A percentile compares a stretch with the other conserved stretches of the same genome.
phyloP scores from a whole-genome alignment of 495 filamentous ascomycete species.

The Aspergillus olivimuriae region DNA sequence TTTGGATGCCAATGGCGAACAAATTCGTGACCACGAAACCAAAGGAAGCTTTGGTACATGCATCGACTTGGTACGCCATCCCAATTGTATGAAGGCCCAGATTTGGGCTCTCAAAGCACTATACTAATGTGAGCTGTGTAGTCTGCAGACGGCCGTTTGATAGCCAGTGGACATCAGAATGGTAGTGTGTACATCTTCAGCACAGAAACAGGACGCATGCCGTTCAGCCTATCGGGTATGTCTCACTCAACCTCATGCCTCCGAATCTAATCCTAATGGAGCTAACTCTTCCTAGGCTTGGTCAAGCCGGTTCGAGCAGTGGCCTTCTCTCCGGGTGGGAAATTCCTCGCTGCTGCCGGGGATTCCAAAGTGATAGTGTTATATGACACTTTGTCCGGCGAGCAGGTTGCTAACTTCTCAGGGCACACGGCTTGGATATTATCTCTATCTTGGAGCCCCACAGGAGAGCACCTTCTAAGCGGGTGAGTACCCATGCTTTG shows the following conservation, averaged over 20 bases:
- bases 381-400: conserved; percentile 86
- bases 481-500: conserved; percentile 45
- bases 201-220: conserved; percentile 78
- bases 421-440: conserved; percentile 83
- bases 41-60: conserved; percentile 85
- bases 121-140: conserved; percentile 18
- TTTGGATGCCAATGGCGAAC: conserved; percentile 42
- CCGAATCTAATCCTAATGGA: neutral
- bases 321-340: conserved; percentile 79
- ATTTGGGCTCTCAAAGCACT: too few species aligned
- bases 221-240: conserved; percentile 79
- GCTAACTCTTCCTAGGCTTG: conserved; percentile 50
- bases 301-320: conserved; percentile 78
- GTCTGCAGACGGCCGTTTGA: conserved; percentile 73
- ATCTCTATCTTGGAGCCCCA: conserved; percentile 83
- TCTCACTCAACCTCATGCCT: neutral
- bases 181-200: conserved; percentile 93
- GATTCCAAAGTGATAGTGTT: conserved; percentile 83
- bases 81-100: too few species aligned
- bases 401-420: conserved; percentile 79
- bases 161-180: conserved; percentile 88
- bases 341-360: conserved; percentile 84
- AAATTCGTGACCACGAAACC: conserved; percentile 79
- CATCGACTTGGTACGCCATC: conserved; percentile 79
- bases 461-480: conserved; percentile 88